Evolutionary conservation across 2,329 filamentous ascomycete species (phyloP).

Genomic region (Colletotrichum incanum): DNA sequence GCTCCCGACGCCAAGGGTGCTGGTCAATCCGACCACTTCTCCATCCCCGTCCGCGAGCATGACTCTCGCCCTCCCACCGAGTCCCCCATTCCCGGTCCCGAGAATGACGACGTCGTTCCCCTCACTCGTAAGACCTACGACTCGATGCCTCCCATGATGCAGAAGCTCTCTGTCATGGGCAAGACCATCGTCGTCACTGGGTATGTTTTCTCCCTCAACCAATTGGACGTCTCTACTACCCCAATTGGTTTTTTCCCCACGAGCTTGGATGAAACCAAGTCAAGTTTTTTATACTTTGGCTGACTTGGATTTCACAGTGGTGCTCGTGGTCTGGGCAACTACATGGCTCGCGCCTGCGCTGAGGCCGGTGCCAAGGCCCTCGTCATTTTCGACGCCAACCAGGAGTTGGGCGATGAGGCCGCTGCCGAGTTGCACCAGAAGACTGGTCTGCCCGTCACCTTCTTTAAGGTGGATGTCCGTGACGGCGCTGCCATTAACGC

Average conservation of each 20-base stretch:
- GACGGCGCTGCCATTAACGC: slow-evolving; percentile 79
- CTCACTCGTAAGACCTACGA: slow-evolving; percentile 69
- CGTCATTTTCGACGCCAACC: slow-evolving; percentile 83
- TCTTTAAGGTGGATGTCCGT: slow-evolving; percentile 86
- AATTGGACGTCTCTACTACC: slow-evolving; percentile 12
- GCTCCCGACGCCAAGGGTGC: slow-evolving; percentile 62
- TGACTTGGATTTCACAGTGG: slow-evolving; percentile 63
- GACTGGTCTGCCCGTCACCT: slow-evolving; percentile 81
- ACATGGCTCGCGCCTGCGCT: slow-evolving; percentile 84
- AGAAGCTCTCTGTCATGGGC: slow-evolving; percentile 78
- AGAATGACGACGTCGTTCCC: slow-evolving; percentile 66
- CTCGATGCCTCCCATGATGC: slow-evolving; percentile 72
- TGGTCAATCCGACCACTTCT: slow-evolving; percentile 66
- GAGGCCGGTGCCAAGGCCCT: slow-evolving; percentile 83
- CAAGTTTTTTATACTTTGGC: neutral
- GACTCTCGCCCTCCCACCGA: slow-evolving; percentile 61
- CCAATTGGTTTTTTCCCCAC: neutral
- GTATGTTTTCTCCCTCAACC: slow-evolving; percentile 59
- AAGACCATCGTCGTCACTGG: slow-evolving; percentile 83
- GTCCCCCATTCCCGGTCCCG: slow-evolving; percentile 56
- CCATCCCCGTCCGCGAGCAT: slow-evolving; percentile 63
- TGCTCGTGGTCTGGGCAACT: slow-evolving; percentile 83
- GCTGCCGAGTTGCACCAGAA: slow-evolving; percentile 80
- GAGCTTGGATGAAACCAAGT: neutral
- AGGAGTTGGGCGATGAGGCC: slow-evolving; percentile 79